Base-by-base conservation (phyloP, 2,329 filamentous ascomycete genomes). In the Curvularia sp. region DNA sequence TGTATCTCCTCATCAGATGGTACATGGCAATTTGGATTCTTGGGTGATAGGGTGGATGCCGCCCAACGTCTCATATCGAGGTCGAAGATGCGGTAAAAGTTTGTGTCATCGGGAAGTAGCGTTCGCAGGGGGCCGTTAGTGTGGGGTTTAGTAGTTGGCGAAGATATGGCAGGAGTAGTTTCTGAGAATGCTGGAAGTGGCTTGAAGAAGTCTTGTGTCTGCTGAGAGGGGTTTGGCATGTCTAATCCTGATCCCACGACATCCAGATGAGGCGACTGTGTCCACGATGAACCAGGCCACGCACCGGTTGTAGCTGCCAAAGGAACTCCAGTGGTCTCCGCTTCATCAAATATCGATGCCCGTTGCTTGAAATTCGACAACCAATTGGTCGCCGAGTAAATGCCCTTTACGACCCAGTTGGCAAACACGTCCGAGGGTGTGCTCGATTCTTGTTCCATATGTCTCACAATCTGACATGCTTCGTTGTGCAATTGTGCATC, bases 1-100 rank as follows among this genome's bases (percentile, higher is more conserved):
- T 75, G 75, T 9, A 77, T 63, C 42, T 69, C 70, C 33, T 73
- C 68, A 43, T 78, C 75, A 5, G 73, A 73, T 4, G 60, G 62
- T 13, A 65, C 15, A 41, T 69, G 55, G 31, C 61, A 59, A 28
- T 68, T 64, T 8, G 70, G 55, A 33, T 70, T 64, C 51, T 66
- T 62, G 12, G 66, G 58, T 38, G 69, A 68, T 59, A 70, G 57
- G 3, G 67, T 71, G 1, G 64, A 62, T 10, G 68, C 67, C 1
- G 64, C 67, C 66, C 68, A 72, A 8, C 68, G 60, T 15, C 57
- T 47, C 46, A 71, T 60, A 13, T 70, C 67, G 31, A 58, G 58
- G 15, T 66, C 65, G 28, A 68, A 66, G 22, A 60, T 48, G 31
- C 48, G 60, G 52, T 62, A 66, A 52, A 65, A 68, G 20, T 65